Percentiles rank a stretch among this genome's conserved stretches.
Evolutionary conservation across 176 grass and related monocot species (phyloP).

Genomic region (Guadua angustifolia): DNA sequence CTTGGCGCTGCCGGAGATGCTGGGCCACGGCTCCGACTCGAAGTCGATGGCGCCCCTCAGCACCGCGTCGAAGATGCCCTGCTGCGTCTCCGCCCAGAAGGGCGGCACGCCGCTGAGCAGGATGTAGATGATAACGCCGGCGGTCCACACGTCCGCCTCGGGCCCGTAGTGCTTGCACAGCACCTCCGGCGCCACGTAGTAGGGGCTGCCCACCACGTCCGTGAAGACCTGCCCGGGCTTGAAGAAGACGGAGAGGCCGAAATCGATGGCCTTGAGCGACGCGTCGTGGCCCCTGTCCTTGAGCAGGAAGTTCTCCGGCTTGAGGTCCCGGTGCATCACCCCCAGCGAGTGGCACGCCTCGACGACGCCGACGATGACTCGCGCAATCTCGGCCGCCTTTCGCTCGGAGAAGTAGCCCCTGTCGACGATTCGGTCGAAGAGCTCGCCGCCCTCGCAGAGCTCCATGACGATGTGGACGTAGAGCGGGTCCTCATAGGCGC

Average conservation of each 20-base stretch:
- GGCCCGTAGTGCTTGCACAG: conserved; percentile 79
- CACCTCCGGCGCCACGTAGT: conserved; percentile 82
- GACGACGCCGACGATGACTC: conserved; percentile 70
- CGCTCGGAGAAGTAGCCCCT: conserved; percentile 71
- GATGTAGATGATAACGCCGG: conserved; percentile 78
- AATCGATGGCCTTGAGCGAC: conserved; percentile 78
- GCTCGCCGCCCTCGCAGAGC: conserved; percentile 99
- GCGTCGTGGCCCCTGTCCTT: conserved; percentile 30
- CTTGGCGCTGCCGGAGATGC: conserved; percentile 67
- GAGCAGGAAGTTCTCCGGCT: conserved; percentile 72
- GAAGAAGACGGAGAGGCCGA: conserved; percentile 83
- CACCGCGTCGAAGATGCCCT: conserved; percentile 79
- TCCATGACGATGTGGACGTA: conserved; percentile 96
- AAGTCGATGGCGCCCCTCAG: conserved; percentile 66
- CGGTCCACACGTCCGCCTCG: conserved; percentile 77
- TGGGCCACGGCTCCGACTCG: conserved; percentile 63
- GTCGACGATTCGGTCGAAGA: conserved; percentile 99
- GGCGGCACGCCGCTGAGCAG: conserved; percentile 71
- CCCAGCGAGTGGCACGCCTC: conserved; percentile 80
- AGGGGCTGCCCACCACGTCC: conserved; percentile 73
- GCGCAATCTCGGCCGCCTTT: conserved; percentile 60
- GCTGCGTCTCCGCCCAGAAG: conserved; percentile 82
- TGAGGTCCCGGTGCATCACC: conserved; percentile 76
- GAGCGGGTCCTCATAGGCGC: conserved; percentile 70
- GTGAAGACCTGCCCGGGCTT: conserved; percentile 73